Evolutionary conservation across 176 grass and related monocot species (phyloP).

Genomic region (Aegilops bicornis): DNA sequence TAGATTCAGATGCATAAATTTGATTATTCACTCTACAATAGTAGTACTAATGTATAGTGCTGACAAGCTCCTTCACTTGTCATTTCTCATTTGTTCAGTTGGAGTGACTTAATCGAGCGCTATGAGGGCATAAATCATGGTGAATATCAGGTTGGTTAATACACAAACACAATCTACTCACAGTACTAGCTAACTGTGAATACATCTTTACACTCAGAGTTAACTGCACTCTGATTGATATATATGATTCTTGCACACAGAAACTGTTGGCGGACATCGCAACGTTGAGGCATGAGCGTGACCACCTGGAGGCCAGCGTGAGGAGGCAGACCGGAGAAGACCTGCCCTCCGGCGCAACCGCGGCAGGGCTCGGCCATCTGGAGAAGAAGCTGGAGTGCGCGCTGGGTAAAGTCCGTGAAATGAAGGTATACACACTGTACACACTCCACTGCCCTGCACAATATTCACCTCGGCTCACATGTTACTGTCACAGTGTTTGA

Average conservation of each 20-base stretch:
- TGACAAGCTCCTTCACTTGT: neutral
- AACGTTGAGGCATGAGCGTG: constrained; percentile 34
- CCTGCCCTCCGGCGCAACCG: neutral
- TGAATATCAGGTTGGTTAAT: neutral
- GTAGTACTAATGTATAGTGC: too few relatives aligned
- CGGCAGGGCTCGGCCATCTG: neutral
- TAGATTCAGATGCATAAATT: neutral
- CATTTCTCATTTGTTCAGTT: constrained; percentile 10
- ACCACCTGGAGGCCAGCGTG: constrained; percentile 36
- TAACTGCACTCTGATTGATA: neutral
- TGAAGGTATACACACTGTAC: neutral
- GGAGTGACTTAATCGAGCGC: neutral
- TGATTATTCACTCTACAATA: neutral
- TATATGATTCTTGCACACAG: neutral
- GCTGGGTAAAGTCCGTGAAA: neutral
- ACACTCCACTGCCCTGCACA: neutral
- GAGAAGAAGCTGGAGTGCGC: neutral
- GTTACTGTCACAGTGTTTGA: neutral
- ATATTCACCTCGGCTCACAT: neutral
- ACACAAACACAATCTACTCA: neutral
- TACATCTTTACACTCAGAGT: neutral
- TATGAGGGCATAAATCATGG: neutral
- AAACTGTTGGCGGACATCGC: constrained; percentile 39
- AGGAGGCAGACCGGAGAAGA: constrained; percentile 43
- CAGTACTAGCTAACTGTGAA: too few relatives aligned